Evolutionary conservation across 495 filamentous ascomycete genomes (phyloP), one percentile per base, ranked within the genome.

Genomic region (Trichoderma reesei): DNA sequence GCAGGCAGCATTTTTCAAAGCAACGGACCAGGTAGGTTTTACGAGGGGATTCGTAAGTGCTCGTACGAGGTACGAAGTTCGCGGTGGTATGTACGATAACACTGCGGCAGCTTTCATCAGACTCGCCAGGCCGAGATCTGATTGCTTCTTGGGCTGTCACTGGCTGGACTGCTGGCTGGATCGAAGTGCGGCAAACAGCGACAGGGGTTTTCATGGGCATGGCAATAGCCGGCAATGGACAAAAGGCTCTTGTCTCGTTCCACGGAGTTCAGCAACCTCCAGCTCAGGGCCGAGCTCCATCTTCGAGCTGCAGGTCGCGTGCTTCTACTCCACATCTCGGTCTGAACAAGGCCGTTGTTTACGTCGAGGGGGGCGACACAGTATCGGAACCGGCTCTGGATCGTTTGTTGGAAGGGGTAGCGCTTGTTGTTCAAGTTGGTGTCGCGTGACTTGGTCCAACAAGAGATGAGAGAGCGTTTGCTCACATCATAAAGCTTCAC

Each of bases 401-500:
- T 46, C 42, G 42, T 8, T 31, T 10, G 14, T 26, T 10, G n/a
- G 34, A 33, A 31, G 34, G 14, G 44, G n/a, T 26, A n/a, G 51
- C 51, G 51, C 31, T 31, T 31, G 26, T 56, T 31, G n/a, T 56
- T 20, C 34, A 56, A 56, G 51, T 31, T n/a, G 31, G 51, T 56
- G 51, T 56, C 51, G 51, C 51, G 51, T 56, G 51, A 31, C 51
- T 56, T 33, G 20, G n/a, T n/a, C n/a, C 20, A 26, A 33, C 20
- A 34, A 18, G 26, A 54, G 18, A 31, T 2, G 48, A 8, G 13
- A 33, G 20, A 56, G 3, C 51, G 26, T 11, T 31, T 20, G 51
- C 51, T 56, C 51, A 56, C 51, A 31, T 56, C 51, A 56, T 56
- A 56, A 56, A 56, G 51, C 51, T 56, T 56, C 51, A 5, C 20